These are phyloP conservation scores for Xerocomus potaroensis DNA, from an alignment of 768 basidiomycete species.

Conservation along the genomic window DNA sequence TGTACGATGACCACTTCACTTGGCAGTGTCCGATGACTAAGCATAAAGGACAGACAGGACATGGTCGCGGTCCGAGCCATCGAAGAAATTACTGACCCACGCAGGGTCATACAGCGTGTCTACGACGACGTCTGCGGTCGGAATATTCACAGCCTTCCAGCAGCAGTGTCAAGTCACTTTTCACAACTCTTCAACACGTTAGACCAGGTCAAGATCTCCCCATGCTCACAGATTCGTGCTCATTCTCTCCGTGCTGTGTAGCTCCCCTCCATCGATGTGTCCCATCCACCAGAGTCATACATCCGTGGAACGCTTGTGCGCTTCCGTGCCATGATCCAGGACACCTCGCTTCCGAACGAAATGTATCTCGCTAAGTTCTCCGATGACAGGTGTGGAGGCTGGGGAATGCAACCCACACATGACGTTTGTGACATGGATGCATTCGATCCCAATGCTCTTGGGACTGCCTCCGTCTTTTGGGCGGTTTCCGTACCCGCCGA, in stretches of 20 bases:
- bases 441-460: slow-evolving; percentile 48
- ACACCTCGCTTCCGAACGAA: slow-evolving; percentile 69
- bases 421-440: slow-evolving; percentile 5
- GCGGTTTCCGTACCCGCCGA: slow-evolving; percentile 71
- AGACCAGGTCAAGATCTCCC: slow-evolving; percentile 22
- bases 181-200: slow-evolving; percentile 36
- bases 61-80: slow-evolving; percentile 54
- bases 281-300: slow-evolving; percentile 46
- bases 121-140: slow-evolving; percentile 37
- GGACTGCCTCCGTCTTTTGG: slow-evolving; percentile 66
- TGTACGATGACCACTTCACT: neutral
- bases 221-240: neutral
- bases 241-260: slow-evolving; percentile 23
- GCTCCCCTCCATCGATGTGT: slow-evolving; percentile 55
- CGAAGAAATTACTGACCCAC: slow-evolving; percentile 49
- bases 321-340: slow-evolving; percentile 79
- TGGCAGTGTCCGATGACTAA: slow-evolving; percentile 5
- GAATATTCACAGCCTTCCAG: slow-evolving; percentile 33
- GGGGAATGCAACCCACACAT: slow-evolving; percentile 52
- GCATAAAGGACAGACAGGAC: slow-evolving; percentile 15
- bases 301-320: slow-evolving; percentile 56
- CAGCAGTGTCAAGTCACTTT: slow-evolving; percentile 46
- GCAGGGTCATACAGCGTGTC: slow-evolving; percentile 45
- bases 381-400: slow-evolving; percentile 58
- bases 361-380: slow-evolving; percentile 56